These are phyloP conservation scores for Aureobasidium mangrovei DNA, from an alignment of 2,329 filamentous ascomycete species.

Conservation along the genomic window DNA sequence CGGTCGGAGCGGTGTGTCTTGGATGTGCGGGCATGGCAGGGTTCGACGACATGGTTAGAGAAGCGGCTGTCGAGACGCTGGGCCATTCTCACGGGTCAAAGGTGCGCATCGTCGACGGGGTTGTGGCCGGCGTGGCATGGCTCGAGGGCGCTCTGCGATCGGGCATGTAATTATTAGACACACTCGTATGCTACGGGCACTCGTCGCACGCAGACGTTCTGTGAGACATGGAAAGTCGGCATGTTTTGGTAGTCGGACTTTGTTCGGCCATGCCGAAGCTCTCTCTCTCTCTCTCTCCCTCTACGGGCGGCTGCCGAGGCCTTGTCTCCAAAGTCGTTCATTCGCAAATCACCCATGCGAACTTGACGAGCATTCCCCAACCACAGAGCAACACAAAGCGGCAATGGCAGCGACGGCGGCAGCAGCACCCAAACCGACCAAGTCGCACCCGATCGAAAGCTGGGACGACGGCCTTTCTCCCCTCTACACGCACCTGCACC, in stretches of 20 bases:
- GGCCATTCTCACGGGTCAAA: conserved; percentile 50
- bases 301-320: not conserved
- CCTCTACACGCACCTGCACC: conserved; percentile 57
- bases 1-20: conserved; percentile 63
- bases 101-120: conserved; percentile 70
- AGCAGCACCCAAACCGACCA: conserved; percentile 3
- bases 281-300: too few species aligned
- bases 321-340: not conserved
- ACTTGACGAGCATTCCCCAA: not conserved
- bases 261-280: conserved; percentile 9
- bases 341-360: not conserved
- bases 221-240: not conserved
- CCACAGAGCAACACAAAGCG: not conserved
- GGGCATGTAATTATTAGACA: conserved; percentile 21
- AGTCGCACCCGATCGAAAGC: conserved; percentile 23
- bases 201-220: not conserved
- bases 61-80: conserved; percentile 56
- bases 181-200: not conserved
- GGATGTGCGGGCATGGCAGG: conserved; percentile 90
- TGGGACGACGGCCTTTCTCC: conserved; percentile 22
- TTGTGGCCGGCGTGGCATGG: conserved; percentile 59
- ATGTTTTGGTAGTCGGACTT: not conserved
- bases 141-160: conserved; percentile 44
- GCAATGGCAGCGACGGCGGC: conserved; percentile 7
- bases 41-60: conserved; percentile 65